Conservation (phyloP, 2,329 filamentous ascomycete genomes). For the Colletotrichum lini region DNA sequence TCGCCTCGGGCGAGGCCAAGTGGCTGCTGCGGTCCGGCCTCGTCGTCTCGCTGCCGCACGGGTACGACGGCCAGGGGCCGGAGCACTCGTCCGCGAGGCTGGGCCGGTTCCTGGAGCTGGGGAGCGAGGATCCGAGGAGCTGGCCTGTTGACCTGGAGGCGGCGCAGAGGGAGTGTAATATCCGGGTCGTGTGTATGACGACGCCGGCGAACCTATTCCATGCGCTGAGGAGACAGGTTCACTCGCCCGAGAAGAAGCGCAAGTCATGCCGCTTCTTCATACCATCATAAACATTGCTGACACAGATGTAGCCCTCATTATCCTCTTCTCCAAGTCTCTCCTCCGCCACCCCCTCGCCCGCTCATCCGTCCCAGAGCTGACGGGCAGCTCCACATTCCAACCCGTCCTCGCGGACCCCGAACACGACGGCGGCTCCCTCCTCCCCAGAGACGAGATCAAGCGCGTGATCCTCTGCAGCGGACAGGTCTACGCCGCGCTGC, state of each 20-base stretch:
- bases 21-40: constrained; percentile 98
- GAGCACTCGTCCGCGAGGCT: constrained; percentile 98
- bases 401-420: constrained; percentile 96
- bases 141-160: constrained; percentile 88
- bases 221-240: constrained; percentile 94
- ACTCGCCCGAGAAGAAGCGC: constrained; percentile 99
- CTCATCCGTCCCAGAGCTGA: constrained; percentile 90
- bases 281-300: constrained; percentile 41
- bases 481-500: constrained; percentile 92
- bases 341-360: constrained; percentile 94
- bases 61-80: constrained; percentile 97
- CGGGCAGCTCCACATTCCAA: constrained; percentile 90
- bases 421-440: constrained; percentile 79
- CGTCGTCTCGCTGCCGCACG: constrained; percentile 95
- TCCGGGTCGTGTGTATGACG: constrained; percentile 98
- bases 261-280: constrained; percentile 59
- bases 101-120: constrained; percentile 96
- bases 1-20: constrained; percentile 96
- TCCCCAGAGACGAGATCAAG: constrained; percentile 85
- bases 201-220: constrained; percentile 96
- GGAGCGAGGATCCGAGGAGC: constrained; percentile 94
- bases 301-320: constrained; percentile 77
- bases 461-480: constrained; percentile 95
- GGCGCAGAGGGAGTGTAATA: constrained; percentile 99
- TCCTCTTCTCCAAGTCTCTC: constrained; percentile 98